Evolutionary conservation across 805 yeast species (phyloP).

Genomic region (Sugiyamaella mastotermitis): DNA sequence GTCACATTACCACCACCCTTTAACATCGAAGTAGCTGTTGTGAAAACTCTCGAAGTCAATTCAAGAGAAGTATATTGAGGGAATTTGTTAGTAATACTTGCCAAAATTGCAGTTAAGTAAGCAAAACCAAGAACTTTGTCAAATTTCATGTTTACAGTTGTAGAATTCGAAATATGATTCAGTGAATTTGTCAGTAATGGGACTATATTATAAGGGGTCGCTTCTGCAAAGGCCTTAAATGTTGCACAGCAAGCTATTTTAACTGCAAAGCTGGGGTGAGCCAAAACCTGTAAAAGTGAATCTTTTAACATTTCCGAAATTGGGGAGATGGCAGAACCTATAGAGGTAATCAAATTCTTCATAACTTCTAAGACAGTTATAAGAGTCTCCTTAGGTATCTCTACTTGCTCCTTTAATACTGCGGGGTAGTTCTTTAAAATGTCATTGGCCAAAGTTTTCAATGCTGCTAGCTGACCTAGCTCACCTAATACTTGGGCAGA

Average conservation of each 20-base stretch:
- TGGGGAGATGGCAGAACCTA: slow-evolving; percentile 28
- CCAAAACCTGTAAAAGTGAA: slow-evolving; percentile 12
- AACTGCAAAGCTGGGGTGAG: slow-evolving; percentile 16
- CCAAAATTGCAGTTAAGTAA: slow-evolving; percentile 22
- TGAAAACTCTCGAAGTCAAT: slow-evolving; percentile 39
- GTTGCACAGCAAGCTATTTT: slow-evolving; percentile 13
- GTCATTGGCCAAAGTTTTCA: slow-evolving; percentile 19
- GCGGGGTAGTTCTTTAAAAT: slow-evolving; percentile 21
- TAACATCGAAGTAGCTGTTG: slow-evolving; percentile 40
- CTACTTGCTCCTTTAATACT: slow-evolving; percentile 19
- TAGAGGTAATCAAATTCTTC: slow-evolving; percentile 17
- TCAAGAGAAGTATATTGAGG: slow-evolving; percentile 39
- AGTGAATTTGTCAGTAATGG: slow-evolving; percentile 19
- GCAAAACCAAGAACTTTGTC: slow-evolving; percentile 26
- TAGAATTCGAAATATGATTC: slow-evolving; percentile 11
- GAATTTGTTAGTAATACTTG: slow-evolving; percentile 22
- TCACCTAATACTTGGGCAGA: slow-evolving; percentile 27
- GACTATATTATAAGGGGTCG: slow-evolving; percentile 22
- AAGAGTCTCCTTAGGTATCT: slow-evolving; percentile 20
- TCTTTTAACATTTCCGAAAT: slow-evolving; percentile 12
- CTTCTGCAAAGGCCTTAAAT: slow-evolving; percentile 12
- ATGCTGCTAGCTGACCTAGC: slow-evolving; percentile 23
- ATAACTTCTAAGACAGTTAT: slow-evolving; percentile 21
- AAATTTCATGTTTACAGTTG: slow-evolving; percentile 9
- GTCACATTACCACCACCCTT: slow-evolving; percentile 28